Percentiles rank a stretch among this genome's conserved stretches.
Conservation (phyloP, 306 rosid genomes). For the Rosa lucieae region DNA sequence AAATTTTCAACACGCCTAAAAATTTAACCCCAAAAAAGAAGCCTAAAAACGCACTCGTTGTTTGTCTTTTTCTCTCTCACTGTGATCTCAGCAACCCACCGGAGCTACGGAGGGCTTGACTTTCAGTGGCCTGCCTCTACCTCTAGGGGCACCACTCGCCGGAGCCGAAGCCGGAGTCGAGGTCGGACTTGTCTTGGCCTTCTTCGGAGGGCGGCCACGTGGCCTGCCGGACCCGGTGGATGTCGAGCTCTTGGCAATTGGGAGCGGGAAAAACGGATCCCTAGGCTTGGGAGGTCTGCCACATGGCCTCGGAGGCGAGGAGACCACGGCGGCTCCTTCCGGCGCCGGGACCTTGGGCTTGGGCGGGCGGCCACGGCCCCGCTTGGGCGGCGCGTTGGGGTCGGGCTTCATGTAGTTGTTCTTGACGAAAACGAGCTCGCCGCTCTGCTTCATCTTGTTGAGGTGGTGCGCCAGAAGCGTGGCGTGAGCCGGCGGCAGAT, state of each 20-base stretch:
- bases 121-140: constrained; percentile 61
- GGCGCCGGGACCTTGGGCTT: constrained; percentile 37
- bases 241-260: constrained; percentile 25
- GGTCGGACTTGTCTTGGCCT: constrained; percentile 26
- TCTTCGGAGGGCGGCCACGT: constrained; percentile 64
- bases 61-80: neutral
- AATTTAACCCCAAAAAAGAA: neutral
- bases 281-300: constrained; percentile 54
- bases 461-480: too few species aligned
- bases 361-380: too few species aligned
- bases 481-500: constrained; percentile 13
- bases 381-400: constrained; percentile 47
- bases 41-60: neutral
- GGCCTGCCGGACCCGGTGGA: constrained; percentile 44
- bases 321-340: neutral
- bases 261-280: constrained; percentile 44
- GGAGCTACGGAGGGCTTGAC: constrained; percentile 49
- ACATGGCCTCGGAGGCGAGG: constrained; percentile 41
- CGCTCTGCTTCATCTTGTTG: too few species aligned
- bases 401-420: too few species aligned
- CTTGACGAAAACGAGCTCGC: too few species aligned
- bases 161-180: constrained; percentile 18
- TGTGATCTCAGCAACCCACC: constrained; percentile 41
- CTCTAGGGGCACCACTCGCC: constrained; percentile 34
- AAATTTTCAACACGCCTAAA: constrained; percentile 10